Evolutionary conservation across 1,284 basidiomycete genomes (phyloP), one percentile per base, ranked within the genome.

Genomic region (Apiotrichum sp.): DNA sequence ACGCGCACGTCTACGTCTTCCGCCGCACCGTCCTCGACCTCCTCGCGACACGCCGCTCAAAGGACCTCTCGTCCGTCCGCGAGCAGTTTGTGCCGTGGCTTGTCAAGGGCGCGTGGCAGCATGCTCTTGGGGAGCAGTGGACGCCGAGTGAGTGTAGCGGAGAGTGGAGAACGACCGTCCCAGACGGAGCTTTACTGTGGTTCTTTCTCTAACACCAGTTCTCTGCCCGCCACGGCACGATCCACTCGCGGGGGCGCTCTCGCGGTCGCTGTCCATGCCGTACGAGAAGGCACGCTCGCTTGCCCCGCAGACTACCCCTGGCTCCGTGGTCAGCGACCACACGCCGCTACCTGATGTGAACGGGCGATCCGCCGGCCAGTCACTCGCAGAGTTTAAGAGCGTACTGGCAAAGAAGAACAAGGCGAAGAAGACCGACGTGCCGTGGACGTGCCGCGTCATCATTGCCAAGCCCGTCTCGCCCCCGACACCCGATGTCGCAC

Each of bases 61-160:
- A 77, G 8, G 81, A 84, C 61, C 79, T 92, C 42, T 85, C 88
- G 50, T 91, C 88, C 11, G 80, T 95, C 57, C 79, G 86, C 52
- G 88, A 93, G 71, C 89, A 93, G 62, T 88, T 93, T 65, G 74
- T 95, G 6, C 91, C 91, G 0, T 93, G 89, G 88, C 71, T 93
- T 45, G 86, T 89, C 76, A 91, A 89, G 71, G 78, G 88, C 6
- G 86, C 88, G 58, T 91, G 90, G 70, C 75, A 78, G 59, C 62
- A 64, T 35, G 67, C 69, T 6, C 59, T 77, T 3, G 65, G 63
- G 1, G 54, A 62, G 16, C 50, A 61, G 43, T 78, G 75, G 75
- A 59, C 63, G 2, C 54, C 61, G 0, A 68, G 76, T 76, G 53
- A 62, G 75, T 66, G 8, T 40, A 22, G 14, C n/a, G n/a, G 32